phyloP scores from a whole-genome alignment of 2,329 filamentous ascomycete species.

The Microcyclosporella mali region DNA sequence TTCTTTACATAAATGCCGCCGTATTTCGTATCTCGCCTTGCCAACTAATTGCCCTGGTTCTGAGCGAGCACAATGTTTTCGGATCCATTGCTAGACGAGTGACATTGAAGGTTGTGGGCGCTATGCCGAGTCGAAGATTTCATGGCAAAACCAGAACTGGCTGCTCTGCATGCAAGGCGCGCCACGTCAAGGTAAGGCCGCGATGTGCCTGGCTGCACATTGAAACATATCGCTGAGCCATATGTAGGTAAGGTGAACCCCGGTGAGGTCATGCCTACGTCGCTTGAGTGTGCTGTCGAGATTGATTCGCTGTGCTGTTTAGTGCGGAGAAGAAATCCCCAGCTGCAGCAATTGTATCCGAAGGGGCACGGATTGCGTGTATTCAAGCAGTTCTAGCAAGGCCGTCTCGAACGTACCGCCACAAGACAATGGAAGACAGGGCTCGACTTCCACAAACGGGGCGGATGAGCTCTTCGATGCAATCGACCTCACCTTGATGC shows the following conservation, averaged over 20 bases:
- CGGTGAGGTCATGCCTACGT: no score
- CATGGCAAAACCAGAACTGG: conserved; percentile 26
- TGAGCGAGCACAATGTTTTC: no score
- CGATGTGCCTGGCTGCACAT: no score
- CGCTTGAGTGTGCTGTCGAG: conserved; percentile 7
- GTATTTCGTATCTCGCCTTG: no score
- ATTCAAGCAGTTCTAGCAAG: conserved; percentile 1
- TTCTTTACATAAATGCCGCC: no score
- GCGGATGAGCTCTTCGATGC: conserved; percentile 16
- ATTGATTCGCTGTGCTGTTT: background rate
- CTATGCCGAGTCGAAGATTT: conserved; percentile 25
- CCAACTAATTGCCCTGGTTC: no score
- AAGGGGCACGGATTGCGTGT: conserved; percentile 21
- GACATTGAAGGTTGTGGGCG: background rate
- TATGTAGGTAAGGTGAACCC: no score
- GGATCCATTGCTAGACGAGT: no score
- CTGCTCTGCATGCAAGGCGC: conserved; percentile 23
- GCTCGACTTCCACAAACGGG: no score
- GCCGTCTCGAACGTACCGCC: no score
- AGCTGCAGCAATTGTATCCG: conserved; percentile 24
- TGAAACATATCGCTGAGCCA: no score
- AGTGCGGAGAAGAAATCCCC: conserved; percentile 27
- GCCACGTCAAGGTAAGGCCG: conserved; percentile 26
- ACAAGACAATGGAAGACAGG: no score
- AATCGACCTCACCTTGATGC: conserved; percentile 25